These are phyloP conservation scores for Fusarium compactum DNA, from an alignment of 2,329 filamentous ascomycete genomes.

Conservation along the genomic window DNA sequence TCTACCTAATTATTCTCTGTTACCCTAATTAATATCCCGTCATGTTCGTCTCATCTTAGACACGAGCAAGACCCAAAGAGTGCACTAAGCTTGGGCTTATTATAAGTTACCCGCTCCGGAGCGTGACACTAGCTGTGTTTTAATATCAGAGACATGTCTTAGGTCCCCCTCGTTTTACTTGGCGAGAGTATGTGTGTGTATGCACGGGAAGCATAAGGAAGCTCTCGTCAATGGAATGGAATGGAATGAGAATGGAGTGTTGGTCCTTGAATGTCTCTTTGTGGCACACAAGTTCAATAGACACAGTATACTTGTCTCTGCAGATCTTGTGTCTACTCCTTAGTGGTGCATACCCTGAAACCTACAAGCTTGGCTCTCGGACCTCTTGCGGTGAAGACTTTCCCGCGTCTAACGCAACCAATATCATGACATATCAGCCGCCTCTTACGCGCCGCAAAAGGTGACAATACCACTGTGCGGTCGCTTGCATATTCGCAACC, in stretches of 20 bases:
- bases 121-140: constrained; percentile 20
- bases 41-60: constrained; percentile 15
- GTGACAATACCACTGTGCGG: constrained; percentile 11
- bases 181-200: not conserved
- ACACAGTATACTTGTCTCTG: not conserved
- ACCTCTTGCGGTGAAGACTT: constrained; percentile 6
- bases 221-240: constrained; percentile 2
- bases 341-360: constrained; percentile 26
- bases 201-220: constrained; percentile 10
- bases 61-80: constrained; percentile 21
- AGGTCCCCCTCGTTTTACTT: constrained; percentile 20
- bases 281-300: not conserved
- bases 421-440: constrained; percentile 25
- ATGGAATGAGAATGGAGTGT: not conserved
- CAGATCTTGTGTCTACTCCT: not conserved
- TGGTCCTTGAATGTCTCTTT: constrained; percentile 10
- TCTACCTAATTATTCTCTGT: not conserved
- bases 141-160: constrained; percentile 26
- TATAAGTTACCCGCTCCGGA: constrained; percentile 27
- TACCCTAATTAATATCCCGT: constrained; percentile 1
- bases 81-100: constrained; percentile 10
- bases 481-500: constrained; percentile 24
- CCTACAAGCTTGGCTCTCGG: constrained; percentile 15
- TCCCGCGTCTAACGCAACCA: constrained; percentile 37
- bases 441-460: constrained; percentile 37